phyloP scores from a whole-genome alignment of 345 rosid genomes.

The Physaria fendleri region DNA sequence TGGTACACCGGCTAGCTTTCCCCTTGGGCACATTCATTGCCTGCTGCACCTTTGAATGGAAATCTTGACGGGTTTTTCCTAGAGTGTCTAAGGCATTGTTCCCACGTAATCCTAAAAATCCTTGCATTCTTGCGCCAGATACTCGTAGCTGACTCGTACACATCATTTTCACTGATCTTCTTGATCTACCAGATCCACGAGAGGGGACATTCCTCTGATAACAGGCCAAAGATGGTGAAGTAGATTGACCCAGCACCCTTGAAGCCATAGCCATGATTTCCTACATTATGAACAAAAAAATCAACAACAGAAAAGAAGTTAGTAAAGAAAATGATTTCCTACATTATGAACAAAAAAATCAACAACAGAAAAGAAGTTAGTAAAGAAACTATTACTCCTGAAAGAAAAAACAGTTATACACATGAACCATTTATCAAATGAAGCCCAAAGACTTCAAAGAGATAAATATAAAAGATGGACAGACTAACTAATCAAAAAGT shows the following conservation, averaged over 20 bases:
- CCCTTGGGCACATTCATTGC: slow-evolving; percentile 42
- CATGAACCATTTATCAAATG: too few relatives aligned
- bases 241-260: slow-evolving; percentile 66
- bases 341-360: not conserved
- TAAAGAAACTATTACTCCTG: too few relatives aligned
- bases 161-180: slow-evolving; percentile 43
- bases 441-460: too few relatives aligned
- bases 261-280: slow-evolving; percentile 53
- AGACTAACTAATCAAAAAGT: not conserved
- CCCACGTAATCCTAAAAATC: slow-evolving; percentile 55
- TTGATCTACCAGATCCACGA: slow-evolving; percentile 46
- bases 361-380: not conserved
- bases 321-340: slow-evolving; percentile 24
- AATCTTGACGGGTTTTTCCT: slow-evolving; percentile 38
- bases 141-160: slow-evolving; percentile 30
- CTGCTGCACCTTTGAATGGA: slow-evolving; percentile 45
- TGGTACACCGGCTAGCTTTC: slow-evolving; percentile 38
- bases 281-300: not conserved
- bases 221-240: slow-evolving; percentile 46
- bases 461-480: not conserved
- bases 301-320: not conserved
- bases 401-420: too few relatives aligned
- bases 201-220: slow-evolving; percentile 41
- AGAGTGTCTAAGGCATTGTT: slow-evolving; percentile 44
- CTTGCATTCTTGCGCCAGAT: slow-evolving; percentile 42